phyloP scores from a whole-genome alignment of 2,329 filamentous ascomycete species.

The Phaeosphaeriaceae sp. region DNA sequence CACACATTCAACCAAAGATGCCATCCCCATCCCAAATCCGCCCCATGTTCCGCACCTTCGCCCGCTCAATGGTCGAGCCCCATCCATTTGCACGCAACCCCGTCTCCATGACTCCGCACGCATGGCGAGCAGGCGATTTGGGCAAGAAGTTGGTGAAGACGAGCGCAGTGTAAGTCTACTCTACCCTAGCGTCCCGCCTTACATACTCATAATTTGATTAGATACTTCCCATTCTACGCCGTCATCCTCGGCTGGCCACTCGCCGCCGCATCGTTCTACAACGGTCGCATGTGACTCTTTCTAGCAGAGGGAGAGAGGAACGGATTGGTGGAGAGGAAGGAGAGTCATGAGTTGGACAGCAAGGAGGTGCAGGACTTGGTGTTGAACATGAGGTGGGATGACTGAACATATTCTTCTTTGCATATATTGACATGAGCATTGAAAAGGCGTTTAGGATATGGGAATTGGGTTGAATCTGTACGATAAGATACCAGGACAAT shows the following conservation, averaged over 20 bases:
- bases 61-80: constrained; percentile 44
- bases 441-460: not conserved
- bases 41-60: constrained; percentile 40
- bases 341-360: constrained; percentile 14
- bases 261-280: constrained; percentile 33
- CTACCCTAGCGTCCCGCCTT: too few relatives aligned
- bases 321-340: constrained; percentile 1
- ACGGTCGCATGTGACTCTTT: constrained; percentile 42
- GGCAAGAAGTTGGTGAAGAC: constrained; percentile 31
- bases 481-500: not conserved
- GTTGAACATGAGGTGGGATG: constrained; percentile 41
- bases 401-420: constrained; percentile 17
- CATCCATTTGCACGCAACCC: constrained; percentile 47
- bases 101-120: constrained; percentile 28
- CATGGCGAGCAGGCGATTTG: constrained; percentile 32
- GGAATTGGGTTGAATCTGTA: not conserved
- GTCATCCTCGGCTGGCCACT: constrained; percentile 45
- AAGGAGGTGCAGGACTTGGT: constrained; percentile 34
- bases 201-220: constrained; percentile 7
- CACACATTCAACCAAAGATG: constrained; percentile 27
- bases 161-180: constrained; percentile 36
- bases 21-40: constrained; percentile 40
- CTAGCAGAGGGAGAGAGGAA: constrained; percentile 19
- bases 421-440: not conserved
- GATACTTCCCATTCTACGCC: constrained; percentile 38